Evolutionary conservation across 345 rosid genomes (phyloP).

Genomic region (Diplotaxis tenuifolia): DNA sequence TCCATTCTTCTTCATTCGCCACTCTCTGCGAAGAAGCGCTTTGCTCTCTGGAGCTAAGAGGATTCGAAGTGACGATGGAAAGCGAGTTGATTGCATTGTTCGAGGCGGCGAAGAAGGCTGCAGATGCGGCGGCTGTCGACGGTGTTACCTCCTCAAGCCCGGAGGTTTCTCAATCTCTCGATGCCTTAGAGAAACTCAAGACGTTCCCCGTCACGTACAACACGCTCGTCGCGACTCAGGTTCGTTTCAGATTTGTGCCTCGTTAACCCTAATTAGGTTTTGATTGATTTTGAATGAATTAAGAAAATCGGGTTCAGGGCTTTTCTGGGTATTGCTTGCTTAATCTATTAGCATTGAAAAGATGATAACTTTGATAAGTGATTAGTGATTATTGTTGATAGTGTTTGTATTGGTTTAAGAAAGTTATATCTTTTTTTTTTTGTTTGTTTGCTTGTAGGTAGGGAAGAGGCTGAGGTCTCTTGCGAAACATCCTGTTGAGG

Average conservation of each 20-base stretch:
- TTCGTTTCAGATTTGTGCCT: constrained; percentile 14
- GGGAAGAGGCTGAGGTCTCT: constrained; percentile 86
- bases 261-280: background rate
- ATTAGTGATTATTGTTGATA: background rate
- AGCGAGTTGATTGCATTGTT: constrained; percentile 75
- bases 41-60: background rate
- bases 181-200: constrained; percentile 61
- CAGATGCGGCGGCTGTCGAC: constrained; percentile 61
- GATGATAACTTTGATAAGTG: background rate
- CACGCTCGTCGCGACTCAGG: constrained; percentile 71
- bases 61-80: constrained; percentile 48
- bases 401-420: background rate
- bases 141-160: constrained; percentile 49
- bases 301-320: background rate
- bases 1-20: background rate
- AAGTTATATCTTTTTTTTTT: constrained; percentile 18
- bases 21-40: background rate
- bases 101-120: constrained; percentile 82
- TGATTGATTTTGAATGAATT: background rate
- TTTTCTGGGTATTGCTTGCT: constrained; percentile 14
- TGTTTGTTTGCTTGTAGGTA: constrained; percentile 54
- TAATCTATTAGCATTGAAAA: constrained; percentile 17
- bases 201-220: constrained; percentile 58
- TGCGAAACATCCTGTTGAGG: constrained; percentile 70
- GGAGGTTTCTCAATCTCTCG: constrained; percentile 71